phyloP scores from a whole-genome alignment of 176 grass and related monocot genomes.

The Aechmea fasciata region DNA sequence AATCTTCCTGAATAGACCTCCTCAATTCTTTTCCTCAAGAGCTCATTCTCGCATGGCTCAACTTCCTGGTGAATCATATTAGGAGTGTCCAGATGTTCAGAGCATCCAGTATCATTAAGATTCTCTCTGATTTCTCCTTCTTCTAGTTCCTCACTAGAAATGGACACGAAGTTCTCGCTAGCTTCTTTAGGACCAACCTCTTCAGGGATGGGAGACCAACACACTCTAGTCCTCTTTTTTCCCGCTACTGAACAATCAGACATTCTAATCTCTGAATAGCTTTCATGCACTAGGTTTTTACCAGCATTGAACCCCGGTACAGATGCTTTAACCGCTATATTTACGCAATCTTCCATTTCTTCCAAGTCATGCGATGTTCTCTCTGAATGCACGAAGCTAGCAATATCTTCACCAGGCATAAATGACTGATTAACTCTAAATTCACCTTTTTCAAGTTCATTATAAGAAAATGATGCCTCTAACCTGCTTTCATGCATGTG shows the following conservation, averaged over 20 bases:
- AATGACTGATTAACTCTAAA: background rate
- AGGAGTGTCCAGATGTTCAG: background rate
- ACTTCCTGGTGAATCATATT: background rate
- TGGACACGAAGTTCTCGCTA: conserved; percentile 8
- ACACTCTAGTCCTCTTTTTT: conserved; percentile 6
- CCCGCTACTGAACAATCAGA: conserved; percentile 5
- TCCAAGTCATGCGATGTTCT: conserved; percentile 2
- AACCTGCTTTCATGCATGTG: background rate
- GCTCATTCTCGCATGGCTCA: conserved; percentile 1
- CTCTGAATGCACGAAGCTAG: conserved; percentile 5
- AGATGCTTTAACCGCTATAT: conserved; percentile 26
- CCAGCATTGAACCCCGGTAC: conserved; percentile 5
- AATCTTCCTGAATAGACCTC: conserved; percentile 43
- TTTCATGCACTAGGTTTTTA: conserved; percentile 10
- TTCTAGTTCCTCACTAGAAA: conserved; percentile 21
- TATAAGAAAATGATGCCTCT: background rate
- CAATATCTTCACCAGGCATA: background rate
- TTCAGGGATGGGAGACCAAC: conserved; percentile 10
- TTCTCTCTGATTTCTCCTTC: conserved; percentile 20
- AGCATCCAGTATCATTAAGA: conserved; percentile 9
- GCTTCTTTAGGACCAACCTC: conserved; percentile 1
- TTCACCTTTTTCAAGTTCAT: background rate
- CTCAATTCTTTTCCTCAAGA: conserved; percentile 26
- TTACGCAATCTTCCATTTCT: conserved; percentile 44
- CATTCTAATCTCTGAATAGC: conserved; percentile 6